Evolutionary conservation across 345 rosid genomes (phyloP), one percentile per base, ranked within the genome.

Genomic region (Bruguiera gymnorhiza): DNA sequence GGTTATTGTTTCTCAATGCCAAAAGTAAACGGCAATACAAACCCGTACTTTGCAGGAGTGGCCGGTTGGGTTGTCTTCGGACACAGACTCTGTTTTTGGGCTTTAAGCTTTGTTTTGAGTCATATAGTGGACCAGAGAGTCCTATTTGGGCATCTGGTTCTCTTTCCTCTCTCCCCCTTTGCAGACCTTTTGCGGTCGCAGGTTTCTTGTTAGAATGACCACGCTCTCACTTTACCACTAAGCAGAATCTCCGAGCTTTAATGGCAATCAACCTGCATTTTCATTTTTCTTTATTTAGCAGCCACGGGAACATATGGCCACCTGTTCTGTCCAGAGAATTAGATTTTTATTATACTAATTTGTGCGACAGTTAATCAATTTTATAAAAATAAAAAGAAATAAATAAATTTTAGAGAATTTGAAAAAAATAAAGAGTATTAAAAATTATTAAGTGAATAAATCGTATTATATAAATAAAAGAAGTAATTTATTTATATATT

Each of bases 241-340:
- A 10, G 58, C 75, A 60, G 79, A 68, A 64, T 75, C 82, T 68
- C 59, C 67, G 13, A 6, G 52, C 56, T 60, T 64, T 54, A 5
- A 15, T 32, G 6, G 52, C 57, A 36, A 34, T 10, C 30, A 29
- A 16, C 31, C 43, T 34, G 23, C 50, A 27, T 29, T 67, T 70
- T 64, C 6, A 43, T 21, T 7, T 36, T 46, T 59, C 46, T 31
- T 62, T 48, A 23, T 46, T 67, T 54, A n/a, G 61, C 8, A 23
- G 51, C 61, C 55, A 3, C 3, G 15, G 43, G 46, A 39, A 11
- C 46, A 2, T 39, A 36, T 36, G 39, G 39, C 39, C 1, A 10
- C 46, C 46, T 39, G 15, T 2, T 39, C 13, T 39, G 46, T 39
- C 11, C 46, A 11, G 46, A 39, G 15, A 39, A 24, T 24, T 24